Evolutionary conservation across 2,329 filamentous ascomycete genomes (phyloP).

Genomic region (Dactylellina parvicollis): DNA sequence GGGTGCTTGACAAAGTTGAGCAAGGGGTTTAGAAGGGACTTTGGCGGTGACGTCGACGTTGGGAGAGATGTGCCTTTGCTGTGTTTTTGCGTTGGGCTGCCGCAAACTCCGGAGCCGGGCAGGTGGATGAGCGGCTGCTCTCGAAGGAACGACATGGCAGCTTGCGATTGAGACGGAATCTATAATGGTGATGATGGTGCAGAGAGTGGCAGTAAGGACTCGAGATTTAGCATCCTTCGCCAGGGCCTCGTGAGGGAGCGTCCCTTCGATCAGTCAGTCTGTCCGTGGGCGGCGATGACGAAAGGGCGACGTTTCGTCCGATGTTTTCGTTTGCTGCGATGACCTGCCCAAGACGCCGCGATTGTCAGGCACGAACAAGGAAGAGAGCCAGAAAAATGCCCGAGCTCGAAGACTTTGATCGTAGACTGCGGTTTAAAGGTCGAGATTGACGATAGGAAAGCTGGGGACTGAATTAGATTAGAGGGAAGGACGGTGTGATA

Average conservation of each 20-base stretch:
- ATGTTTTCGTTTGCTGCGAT: conserved; percentile 32
- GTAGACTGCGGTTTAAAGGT: not conserved
- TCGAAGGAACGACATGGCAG: conserved; percentile 38
- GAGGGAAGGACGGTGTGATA: not conserved
- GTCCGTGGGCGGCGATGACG: not conserved
- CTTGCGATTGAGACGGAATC: not conserved
- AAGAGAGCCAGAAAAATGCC: not conserved
- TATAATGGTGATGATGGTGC: not conserved
- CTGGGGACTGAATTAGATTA: not conserved
- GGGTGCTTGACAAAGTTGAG: conserved; percentile 50
- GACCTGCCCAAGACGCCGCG: not conserved
- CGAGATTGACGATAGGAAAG: not conserved
- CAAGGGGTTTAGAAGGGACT: conserved; percentile 37
- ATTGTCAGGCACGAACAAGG: not conserved
- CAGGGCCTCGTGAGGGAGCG: conserved; percentile 1
- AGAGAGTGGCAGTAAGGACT: not conserved
- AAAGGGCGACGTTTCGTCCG: conserved; percentile 30
- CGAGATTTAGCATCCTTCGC: conserved; percentile 26
- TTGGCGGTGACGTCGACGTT: conserved; percentile 30
- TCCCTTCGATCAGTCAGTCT: not conserved
- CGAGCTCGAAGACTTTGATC: not conserved
- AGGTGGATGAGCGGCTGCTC: conserved; percentile 46
- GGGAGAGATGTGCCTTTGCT: conserved; percentile 11
- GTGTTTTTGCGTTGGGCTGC: conserved; percentile 36
- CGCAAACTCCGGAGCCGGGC: conserved; percentile 26